phyloP scores from a whole-genome alignment of 169 alveolate species.

The Plasmodium gallinaceum region DNA sequence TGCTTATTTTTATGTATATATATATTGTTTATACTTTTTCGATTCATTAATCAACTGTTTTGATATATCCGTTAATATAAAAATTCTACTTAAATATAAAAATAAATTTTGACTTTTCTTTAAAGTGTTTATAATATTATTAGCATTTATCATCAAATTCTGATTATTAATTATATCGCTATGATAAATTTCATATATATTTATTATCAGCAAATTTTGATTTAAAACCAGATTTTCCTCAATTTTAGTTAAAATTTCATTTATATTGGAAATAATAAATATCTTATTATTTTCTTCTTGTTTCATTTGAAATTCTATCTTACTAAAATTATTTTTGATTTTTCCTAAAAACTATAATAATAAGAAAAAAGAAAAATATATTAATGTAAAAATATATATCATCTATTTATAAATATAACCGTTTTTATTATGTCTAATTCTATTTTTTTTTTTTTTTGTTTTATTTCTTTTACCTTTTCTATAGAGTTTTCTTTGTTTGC shows the following conservation, averaged over 20 bases:
- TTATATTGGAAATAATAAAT: slow-evolving; percentile 62
- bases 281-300: slow-evolving; percentile 72
- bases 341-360: slow-evolving; percentile 39
- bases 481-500: slow-evolving; percentile 74
- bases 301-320: slow-evolving; percentile 70
- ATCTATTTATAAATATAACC: neutral
- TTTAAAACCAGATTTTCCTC: slow-evolving; percentile 73
- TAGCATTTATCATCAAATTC: slow-evolving; percentile 74
- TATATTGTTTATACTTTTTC: slow-evolving; percentile 38
- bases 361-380: neutral
- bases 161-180: slow-evolving; percentile 71
- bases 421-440: neutral
- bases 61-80: slow-evolving; percentile 65
- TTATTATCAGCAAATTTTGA: slow-evolving; percentile 58
- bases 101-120: slow-evolving; percentile 70
- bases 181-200: slow-evolving; percentile 69
- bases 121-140: slow-evolving; percentile 40
- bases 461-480: slow-evolving; percentile 53
- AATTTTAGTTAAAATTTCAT: slow-evolving; percentile 61
- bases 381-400: neutral
- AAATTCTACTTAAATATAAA: slow-evolving; percentile 60
- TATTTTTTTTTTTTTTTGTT: neutral
- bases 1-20: neutral
- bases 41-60: slow-evolving; percentile 64
- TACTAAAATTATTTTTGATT: slow-evolving; percentile 71